These are phyloP conservation scores for Ziziphus jujuba DNA, from an alignment of 306 rosid species.

Conservation along the genomic window DNA sequence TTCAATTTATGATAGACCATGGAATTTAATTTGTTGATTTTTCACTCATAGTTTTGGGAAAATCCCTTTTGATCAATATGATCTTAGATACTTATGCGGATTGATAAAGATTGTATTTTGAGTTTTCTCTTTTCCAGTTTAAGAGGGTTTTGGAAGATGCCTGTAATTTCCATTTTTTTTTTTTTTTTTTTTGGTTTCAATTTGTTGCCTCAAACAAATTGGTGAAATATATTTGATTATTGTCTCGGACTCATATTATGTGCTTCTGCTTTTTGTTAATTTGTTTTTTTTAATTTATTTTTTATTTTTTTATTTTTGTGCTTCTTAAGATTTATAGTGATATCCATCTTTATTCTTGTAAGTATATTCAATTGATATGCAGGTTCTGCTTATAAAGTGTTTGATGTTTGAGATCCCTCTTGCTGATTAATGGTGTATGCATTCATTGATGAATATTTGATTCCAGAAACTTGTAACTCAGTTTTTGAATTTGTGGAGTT, in stretches of 20 bases:
- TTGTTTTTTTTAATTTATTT: neutral
- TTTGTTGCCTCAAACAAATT: neutral
- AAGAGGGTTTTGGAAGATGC: constrained; percentile 2
- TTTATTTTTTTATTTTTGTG: neutral
- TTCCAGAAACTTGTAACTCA: constrained; percentile 49
- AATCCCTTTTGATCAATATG: constrained; percentile 12
- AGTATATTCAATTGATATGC: constrained; percentile 41
- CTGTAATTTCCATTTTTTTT: neutral
- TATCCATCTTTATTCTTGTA: constrained; percentile 23
- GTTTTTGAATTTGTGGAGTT: constrained; percentile 42
- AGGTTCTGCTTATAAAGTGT: constrained; percentile 46
- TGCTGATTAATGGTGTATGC: constrained; percentile 61
- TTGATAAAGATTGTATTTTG: constrained; percentile 9
- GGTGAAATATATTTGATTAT: neutral
- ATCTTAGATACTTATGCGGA: constrained; percentile 7
- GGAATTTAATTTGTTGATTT: neutral
- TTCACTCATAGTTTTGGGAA: constrained; percentile 8
- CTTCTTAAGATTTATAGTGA: constrained; percentile 6
- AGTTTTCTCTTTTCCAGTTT: neutral
- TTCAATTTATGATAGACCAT: neutral
- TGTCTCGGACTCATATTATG: neutral
- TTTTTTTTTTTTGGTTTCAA: neutral
- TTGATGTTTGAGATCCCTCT: constrained; percentile 45
- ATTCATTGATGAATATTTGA: constrained; percentile 55
- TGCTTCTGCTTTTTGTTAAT: neutral